Conservation (phyloP, 495 filamentous ascomycete genomes). For the Copromyces sp. region DNA sequence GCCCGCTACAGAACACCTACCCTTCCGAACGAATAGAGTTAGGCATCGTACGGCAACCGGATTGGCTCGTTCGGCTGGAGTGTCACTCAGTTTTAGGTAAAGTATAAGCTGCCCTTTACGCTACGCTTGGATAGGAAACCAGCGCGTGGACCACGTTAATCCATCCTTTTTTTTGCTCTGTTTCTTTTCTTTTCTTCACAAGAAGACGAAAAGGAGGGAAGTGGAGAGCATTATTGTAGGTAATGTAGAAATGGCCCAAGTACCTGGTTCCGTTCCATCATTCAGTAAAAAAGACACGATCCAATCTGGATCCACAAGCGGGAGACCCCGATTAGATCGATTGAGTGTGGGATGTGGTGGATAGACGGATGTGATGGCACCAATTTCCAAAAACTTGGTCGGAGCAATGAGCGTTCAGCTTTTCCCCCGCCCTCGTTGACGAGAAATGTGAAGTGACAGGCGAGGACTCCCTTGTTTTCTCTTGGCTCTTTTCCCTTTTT, state of each 20-base stretch:
- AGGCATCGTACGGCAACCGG: background rate
- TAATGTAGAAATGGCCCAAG: constrained; percentile 6
- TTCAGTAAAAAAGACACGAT: constrained; percentile 3
- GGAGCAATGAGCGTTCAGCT: constrained; percentile 13
- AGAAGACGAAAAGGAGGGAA: background rate
- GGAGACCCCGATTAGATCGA: constrained; percentile 13
- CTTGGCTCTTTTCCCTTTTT: background rate
- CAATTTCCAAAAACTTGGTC: constrained; percentile 14
- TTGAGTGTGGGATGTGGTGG: too few species aligned
- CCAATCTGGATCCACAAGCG: constrained; percentile 11
- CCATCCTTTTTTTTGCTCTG: background rate
- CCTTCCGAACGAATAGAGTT: background rate
- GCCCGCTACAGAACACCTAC: background rate
- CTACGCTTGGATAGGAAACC: background rate
- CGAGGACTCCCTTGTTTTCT: background rate
- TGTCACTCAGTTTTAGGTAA: too few species aligned
- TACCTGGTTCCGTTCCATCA: constrained; percentile 11
- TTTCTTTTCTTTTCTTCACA: background rate
- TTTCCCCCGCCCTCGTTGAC: background rate
- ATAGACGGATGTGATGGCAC: background rate
- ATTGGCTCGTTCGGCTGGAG: background rate
- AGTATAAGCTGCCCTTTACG: background rate
- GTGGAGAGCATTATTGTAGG: constrained; percentile 1
- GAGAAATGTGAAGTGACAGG: background rate
- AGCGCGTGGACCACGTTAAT: background rate